These are phyloP conservation scores for Serendipita vermifera DNA, from an alignment of 768 basidiomycete genomes.

Conservation along the genomic window DNA sequence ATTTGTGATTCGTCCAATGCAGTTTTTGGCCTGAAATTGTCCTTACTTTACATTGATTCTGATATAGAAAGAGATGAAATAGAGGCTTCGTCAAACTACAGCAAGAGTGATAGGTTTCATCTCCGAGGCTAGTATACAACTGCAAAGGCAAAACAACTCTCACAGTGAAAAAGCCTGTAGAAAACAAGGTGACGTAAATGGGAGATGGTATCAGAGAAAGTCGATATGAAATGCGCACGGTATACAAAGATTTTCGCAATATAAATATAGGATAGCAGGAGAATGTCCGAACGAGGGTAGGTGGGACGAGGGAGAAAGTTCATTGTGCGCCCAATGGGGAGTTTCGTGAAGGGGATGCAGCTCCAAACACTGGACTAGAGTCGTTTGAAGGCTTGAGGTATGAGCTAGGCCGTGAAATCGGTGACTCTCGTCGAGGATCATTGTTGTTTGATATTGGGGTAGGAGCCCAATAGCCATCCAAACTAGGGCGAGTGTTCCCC, in stretches of 20 bases:
- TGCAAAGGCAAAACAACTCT: neutral
- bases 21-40: neutral
- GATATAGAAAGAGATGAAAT: too few species aligned
- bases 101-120: neutral
- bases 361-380: neutral
- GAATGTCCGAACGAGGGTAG: neutral
- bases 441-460: neutral
- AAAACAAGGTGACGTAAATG: neutral
- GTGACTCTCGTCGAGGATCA: slow-evolving; percentile 2
- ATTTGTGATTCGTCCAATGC: neutral
- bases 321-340: neutral
- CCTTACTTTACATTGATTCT: too few species aligned
- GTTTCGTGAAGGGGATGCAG: neutral
- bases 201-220: neutral
- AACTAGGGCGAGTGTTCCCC: neutral
- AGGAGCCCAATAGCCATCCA: slow-evolving; percentile 3
- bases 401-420: slow-evolving; percentile 1
- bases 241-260: slow-evolving; percentile 1
- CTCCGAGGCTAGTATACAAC: slow-evolving; percentile 6
- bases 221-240: slow-evolving; percentile 10
- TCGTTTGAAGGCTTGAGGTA: neutral
- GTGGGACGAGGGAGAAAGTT: neutral
- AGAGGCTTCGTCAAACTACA: neutral
- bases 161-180: neutral
- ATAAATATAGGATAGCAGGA: neutral